Evolutionary conservation across 1,284 basidiomycete species (phyloP), one percentile per base, ranked within the genome.

Genomic region (Pseudozyma tsukubaensis): DNA sequence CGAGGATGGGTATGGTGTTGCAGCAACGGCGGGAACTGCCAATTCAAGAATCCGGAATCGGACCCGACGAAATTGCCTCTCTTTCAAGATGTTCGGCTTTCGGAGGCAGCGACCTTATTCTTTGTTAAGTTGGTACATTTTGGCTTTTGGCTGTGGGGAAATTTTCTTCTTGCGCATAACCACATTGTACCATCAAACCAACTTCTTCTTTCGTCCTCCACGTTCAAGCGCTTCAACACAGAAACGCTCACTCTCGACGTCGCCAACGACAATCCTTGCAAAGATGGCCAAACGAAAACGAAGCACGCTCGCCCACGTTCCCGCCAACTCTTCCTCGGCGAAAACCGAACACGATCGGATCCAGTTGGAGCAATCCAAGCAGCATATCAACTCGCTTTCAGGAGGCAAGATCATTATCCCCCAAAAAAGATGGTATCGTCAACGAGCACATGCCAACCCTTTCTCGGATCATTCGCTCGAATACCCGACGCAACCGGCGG

Each of bases 391-490:
- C 69, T 66, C 66, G 7, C 55, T 76, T 8, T 57, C 76, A 0
- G 78, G 78, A 7, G 69, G 66, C 42, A 72, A 73, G 19, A 76
- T 80, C 50, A 64, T 80, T 49, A 74, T 80, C 63, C 72, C 68
- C 0, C 83, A 97, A 92, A 98, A 98, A 91, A 90, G 92, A 81
- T 93, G 93, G 86, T 99, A 99, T 86, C 89, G 97, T 21, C 97
- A 99, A 85, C 89, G 97, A 59, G 97, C 96, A 4, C 96, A 99
- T 84, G 95, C 96, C 8, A 99, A 99, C 85, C 96, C 96, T 1
- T 98, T 99, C 86, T 93, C 93, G 13, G 97, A 99, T 85, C 97
- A 99, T 86, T 88, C 90, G 24, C 89, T 99, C 52, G 90, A 91
- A 71, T 99, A 98, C 84, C 97, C 97, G 1, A 71, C 89, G n/a